These are phyloP conservation scores for Wallacemonas rigidus DNA, from an alignment of 208 protist genomes.

Conservation along the genomic window DNA sequence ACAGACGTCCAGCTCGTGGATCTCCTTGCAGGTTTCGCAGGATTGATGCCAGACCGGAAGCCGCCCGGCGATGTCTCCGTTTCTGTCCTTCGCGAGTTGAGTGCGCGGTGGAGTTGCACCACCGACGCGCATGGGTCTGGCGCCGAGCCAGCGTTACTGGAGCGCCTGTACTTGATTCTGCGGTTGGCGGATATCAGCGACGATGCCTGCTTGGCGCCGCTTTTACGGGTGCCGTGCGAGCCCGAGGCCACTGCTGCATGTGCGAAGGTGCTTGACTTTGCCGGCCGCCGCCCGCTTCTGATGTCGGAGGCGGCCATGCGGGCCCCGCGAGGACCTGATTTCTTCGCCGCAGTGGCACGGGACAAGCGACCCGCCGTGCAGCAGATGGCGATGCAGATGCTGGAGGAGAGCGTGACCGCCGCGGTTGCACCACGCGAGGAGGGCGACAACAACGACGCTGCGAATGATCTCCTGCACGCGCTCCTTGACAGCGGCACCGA, in stretches of 20 bases:
- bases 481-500: slow-evolving; percentile 72
- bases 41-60: slow-evolving; percentile 45
- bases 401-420: slow-evolving; percentile 40
- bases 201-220: slow-evolving; percentile 17
- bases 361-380: slow-evolving; percentile 39
- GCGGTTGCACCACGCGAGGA: slow-evolving; percentile 22
- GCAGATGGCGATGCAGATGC: slow-evolving; percentile 32
- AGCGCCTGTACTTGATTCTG: slow-evolving; percentile 71
- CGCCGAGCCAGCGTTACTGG: slow-evolving; percentile 41
- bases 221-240: neutral
- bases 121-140: neutral
- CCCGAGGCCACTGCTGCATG: neutral
- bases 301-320: slow-evolving; percentile 7
- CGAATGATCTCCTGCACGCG: slow-evolving; percentile 29
- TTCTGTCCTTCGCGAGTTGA: slow-evolving; percentile 42
- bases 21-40: slow-evolving; percentile 61
- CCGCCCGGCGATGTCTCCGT: slow-evolving; percentile 45
- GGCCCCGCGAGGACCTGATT: slow-evolving; percentile 56
- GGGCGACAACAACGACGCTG: too few relatives aligned
- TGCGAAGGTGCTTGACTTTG: neutral
- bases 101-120: slow-evolving; percentile 24
- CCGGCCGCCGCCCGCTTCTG: slow-evolving; percentile 4
- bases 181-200: slow-evolving; percentile 39
- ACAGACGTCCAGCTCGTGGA: slow-evolving; percentile 56
- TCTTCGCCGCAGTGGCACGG: slow-evolving; percentile 78